Evolutionary conservation across 768 basidiomycete genomes (phyloP).

Genomic region (Amanita fuliginea): DNA sequence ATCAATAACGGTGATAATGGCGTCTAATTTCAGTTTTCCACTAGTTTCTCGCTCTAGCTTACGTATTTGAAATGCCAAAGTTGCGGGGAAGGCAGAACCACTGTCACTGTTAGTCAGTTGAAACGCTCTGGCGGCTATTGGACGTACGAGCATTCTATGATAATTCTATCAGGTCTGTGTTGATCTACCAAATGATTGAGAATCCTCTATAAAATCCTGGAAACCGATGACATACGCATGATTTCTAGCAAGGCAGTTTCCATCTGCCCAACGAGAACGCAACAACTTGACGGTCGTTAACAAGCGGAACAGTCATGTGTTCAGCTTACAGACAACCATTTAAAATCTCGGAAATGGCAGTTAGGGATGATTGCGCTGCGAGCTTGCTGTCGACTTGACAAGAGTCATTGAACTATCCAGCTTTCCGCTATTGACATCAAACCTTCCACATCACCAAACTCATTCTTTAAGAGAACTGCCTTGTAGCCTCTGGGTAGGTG

Average conservation of each 20-base stretch:
- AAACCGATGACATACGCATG: conserved; percentile 32
- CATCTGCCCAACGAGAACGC: conserved; percentile 92
- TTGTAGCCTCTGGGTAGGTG: conserved; percentile 79
- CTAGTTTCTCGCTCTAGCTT: conserved; percentile 73
- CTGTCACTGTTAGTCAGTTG: conserved; percentile 22
- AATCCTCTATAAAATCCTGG: background rate
- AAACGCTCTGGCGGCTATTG: background rate
- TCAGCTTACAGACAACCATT: conserved; percentile 85
- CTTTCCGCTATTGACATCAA: conserved; percentile 1
- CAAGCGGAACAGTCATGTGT: background rate
- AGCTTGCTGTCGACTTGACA: conserved; percentile 79
- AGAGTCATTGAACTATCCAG: background rate
- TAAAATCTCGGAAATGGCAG: conserved; percentile 86
- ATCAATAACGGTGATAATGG: conserved; percentile 85
- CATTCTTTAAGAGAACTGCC: conserved; percentile 89
- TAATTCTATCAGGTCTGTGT: conserved; percentile 79
- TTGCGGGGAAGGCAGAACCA: conserved; percentile 93
- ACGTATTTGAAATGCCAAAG: conserved; percentile 88
- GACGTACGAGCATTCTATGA: conserved; percentile 88
- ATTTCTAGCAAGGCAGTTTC: conserved; percentile 86
- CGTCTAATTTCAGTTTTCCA: conserved; percentile 73
- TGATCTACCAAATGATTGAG: conserved; percentile 39
- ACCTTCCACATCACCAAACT: conserved; percentile 93
- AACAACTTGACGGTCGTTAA: conserved; percentile 46
- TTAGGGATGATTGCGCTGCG: conserved; percentile 70